These are phyloP conservation scores for Mrakia gelida DNA, from an alignment of 768 basidiomycete genomes.

Conservation along the genomic window DNA sequence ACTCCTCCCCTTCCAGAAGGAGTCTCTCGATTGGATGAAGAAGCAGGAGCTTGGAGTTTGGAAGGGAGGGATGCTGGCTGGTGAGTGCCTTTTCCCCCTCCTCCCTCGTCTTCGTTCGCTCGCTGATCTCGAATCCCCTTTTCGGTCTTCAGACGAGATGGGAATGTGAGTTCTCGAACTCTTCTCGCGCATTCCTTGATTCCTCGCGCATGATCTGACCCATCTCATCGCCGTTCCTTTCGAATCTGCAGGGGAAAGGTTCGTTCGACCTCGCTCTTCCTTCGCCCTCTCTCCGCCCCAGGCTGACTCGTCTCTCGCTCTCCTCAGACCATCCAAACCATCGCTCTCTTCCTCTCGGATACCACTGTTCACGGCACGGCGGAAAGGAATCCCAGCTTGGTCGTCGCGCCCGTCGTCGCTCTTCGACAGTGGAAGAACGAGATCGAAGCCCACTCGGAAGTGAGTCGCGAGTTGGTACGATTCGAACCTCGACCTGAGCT, in stretches of 20 bases:
- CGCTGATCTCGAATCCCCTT: background rate
- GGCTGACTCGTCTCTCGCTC: background rate
- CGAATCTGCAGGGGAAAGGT: slow-evolving; percentile 23
- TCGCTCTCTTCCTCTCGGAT: slow-evolving; percentile 78
- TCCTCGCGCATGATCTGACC: too few species aligned
- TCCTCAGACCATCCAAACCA: slow-evolving; percentile 78
- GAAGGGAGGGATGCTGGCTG: slow-evolving; percentile 85
- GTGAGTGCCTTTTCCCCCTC: slow-evolving; percentile 35
- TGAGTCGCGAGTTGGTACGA: background rate
- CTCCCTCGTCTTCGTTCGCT: background rate
- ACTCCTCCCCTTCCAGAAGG: slow-evolving; percentile 89
- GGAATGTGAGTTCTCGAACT: slow-evolving; percentile 13
- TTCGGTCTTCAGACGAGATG: slow-evolving; percentile 22
- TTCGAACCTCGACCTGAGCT: slow-evolving; percentile 51
- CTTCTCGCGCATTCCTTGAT: background rate
- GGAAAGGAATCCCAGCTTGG: slow-evolving; percentile 72
- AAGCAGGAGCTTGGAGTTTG: slow-evolving; percentile 83
- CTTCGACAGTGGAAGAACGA: slow-evolving; percentile 89
- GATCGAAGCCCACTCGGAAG: slow-evolving; percentile 73
- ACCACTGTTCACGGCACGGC: slow-evolving; percentile 26
- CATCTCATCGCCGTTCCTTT: background rate
- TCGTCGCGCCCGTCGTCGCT: slow-evolving; percentile 67
- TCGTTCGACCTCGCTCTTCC: background rate
- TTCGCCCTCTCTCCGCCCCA: background rate
- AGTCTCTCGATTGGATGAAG: slow-evolving; percentile 93